Base-by-base conservation (phyloP, 345 rosid genomes). In the Chamaenerion angustifolium region DNA sequence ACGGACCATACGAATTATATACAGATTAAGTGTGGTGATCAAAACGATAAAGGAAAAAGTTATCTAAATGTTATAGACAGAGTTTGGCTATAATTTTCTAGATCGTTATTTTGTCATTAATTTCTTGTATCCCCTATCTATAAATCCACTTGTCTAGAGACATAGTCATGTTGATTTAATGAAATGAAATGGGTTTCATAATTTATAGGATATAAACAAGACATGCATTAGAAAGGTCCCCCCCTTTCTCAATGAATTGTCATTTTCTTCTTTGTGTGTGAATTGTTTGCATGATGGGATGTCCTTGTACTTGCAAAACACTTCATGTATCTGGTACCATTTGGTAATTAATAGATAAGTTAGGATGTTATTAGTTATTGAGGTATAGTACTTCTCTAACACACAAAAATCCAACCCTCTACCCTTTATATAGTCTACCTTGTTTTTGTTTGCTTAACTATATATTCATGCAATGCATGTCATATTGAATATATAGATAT, bases 1-100 rank as follows among this genome's bases (percentile, higher is more conserved):
- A 50, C 5, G 54, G 54, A 50, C 54, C 54, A 27, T 50, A 50
- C 13, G 54, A 27, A n/a, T 42, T 42, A 50, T 50, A 42, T 15
- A 42, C 42, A 50, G n/a, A 6, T 18, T 6, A 19, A 35, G 4
- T 3, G 9, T 2, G 12, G 43, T 40, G 40, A 13, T 15, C 1
- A 15, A 42, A 50, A 50, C 42, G 31, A 8, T n/a, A 17, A 42
- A 23, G 17, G 17, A 35, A 50, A 50, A 13, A 11, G 42, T 8
- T 10, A 50, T 27, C 0, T 2, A 35, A 12, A 35, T 47, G 12
- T 17, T 8, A 15, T 16, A 11, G 50, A 16, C 19, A 12, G 50
- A 21, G 16, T 25, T 49, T 49, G 52, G 16, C 40, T 18, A 11
- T 40, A 6, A 31, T 31, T 31, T 31, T 8, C 7, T 8, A 8